phyloP scores from a whole-genome alignment of 129 eudicot species.

The Flaveria bidentis region DNA sequence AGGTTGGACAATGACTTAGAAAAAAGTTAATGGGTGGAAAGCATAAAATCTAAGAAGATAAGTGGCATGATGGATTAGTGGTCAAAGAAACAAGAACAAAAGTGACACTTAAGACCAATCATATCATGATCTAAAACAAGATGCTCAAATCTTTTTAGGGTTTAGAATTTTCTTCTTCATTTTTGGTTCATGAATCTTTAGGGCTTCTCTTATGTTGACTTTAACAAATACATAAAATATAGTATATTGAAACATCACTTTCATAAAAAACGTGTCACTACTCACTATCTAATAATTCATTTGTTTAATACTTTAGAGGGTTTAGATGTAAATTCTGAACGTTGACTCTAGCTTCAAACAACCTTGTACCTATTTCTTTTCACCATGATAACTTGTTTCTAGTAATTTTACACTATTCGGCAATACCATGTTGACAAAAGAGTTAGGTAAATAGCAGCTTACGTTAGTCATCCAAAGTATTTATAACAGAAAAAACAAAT shows the following conservation, averaged over 20 bases:
- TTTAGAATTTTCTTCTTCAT: conserved; percentile 11
- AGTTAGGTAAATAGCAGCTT: too few relatives aligned
- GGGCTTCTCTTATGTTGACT: conserved; percentile 37
- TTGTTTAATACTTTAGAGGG: conserved; percentile 22
- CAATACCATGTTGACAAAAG: too few relatives aligned
- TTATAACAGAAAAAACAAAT: too few relatives aligned
- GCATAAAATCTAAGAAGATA: conserved; percentile 32
- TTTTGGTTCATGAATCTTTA: conserved; percentile 42
- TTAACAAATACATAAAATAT: conserved; percentile 19
- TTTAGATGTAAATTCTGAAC: conserved; percentile 22
- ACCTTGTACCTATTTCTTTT: too few relatives aligned
- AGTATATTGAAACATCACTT: conserved; percentile 7
- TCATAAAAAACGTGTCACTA: conserved; percentile 21
- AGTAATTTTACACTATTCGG: too few relatives aligned
- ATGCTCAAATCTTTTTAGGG: conserved; percentile 42
- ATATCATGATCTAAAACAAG: conserved; percentile 37
- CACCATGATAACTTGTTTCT: too few relatives aligned
- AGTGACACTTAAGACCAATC: conserved; percentile 36
- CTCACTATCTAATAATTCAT: conserved; percentile 36
- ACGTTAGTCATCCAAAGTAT: too few relatives aligned
- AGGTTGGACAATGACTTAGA: background rate
- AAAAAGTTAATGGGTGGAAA: background rate
- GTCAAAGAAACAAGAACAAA: conserved; percentile 40
- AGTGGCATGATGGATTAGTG: conserved; percentile 26
- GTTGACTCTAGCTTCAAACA: background rate